These are phyloP conservation scores for Pyrenophora tritici-repentis DNA, from an alignment of 2,329 filamentous ascomycete species.

Conservation along the genomic window DNA sequence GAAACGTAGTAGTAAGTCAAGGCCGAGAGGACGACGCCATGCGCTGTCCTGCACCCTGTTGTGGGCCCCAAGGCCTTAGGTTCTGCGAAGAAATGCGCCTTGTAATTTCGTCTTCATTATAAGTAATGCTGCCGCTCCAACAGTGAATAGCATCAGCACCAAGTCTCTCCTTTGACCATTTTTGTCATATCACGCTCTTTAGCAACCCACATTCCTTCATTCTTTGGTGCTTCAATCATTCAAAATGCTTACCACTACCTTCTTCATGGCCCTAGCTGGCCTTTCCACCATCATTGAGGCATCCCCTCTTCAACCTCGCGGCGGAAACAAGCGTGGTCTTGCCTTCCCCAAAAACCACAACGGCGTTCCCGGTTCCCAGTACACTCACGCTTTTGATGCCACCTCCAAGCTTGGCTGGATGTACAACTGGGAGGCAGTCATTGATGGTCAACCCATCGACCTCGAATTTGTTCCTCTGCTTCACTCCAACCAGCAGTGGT, in stretches of 20 bases:
- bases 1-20: constrained; percentile 16
- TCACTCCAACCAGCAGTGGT: constrained; percentile 37
- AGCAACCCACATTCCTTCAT: constrained; percentile 22
- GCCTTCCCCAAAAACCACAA: constrained; percentile 36
- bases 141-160: not conserved
- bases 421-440: constrained; percentile 68
- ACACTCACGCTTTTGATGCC: constrained; percentile 27
- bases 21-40: constrained; percentile 16
- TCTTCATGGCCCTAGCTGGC: constrained; percentile 37
- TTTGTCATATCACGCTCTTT: constrained; percentile 11
- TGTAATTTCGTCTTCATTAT: constrained; percentile 16
- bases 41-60: constrained; percentile 9
- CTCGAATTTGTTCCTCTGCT: constrained; percentile 66
- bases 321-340: constrained; percentile 37
- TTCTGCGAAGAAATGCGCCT: constrained; percentile 10
- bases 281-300: constrained; percentile 35
- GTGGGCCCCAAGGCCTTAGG: constrained; percentile 13
- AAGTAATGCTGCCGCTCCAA: constrained; percentile 14
- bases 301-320: constrained; percentile 31
- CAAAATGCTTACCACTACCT: constrained; percentile 29
- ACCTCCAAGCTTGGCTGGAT: constrained; percentile 59
- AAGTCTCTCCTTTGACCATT: constrained; percentile 18
- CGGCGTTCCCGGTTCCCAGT: constrained; percentile 27
- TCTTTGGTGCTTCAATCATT: constrained; percentile 14
- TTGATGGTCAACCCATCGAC: constrained; percentile 49